Evolutionary conservation across 192 early-diverging fungal genomes (phyloP), one percentile per base, ranked within the genome.

Genomic region (Entophlyctis helioformis): DNA sequence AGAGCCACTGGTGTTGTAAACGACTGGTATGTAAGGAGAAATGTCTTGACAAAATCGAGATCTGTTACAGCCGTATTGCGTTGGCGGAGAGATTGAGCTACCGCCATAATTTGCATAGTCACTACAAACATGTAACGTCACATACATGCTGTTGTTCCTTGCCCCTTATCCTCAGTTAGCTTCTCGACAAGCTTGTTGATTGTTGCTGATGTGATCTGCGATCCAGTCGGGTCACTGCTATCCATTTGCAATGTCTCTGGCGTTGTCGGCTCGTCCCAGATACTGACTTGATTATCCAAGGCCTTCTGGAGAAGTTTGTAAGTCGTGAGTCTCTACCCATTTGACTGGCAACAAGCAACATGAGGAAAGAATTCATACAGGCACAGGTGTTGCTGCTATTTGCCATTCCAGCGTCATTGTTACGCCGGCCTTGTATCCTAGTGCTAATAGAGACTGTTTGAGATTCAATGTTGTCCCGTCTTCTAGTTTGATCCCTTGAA

Each of bases 1-100:
- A 65, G 23, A 0, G 18, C 27, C n/a, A 43, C 13, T 1, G 48
- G 28, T 19, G 58, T 60, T 9, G 57, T 59, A 48, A 65, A 65
- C 13, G 63, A 65, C 47, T 48, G 57, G 48, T 65, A 65, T n/a
- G 63, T 65, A 0, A 57, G 50, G 37, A 65, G 36, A 42, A 65
- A 65, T 15, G 63, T 60, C 35, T 58, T 64, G 29, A 60, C 54
- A 49, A 53, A 65, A 11, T 59, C 53, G 11, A 61, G 48, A 22
- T 65, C 54, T 58, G 35, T 21, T 18, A 5, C 3, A 43, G 2
- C 15, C 15, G 33, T 11, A 34, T 11, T 11, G 9, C 33, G 33
- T 8, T 34, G 8, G 9, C 15, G 33, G 15, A 11, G 15, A 34
- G 33, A 34, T 34, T 34, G 8, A 11, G 9, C 8, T 34, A 34